Evolutionary conservation across 257 asterid genomes (phyloP).

Genomic region (Eustoma russellianum): DNA sequence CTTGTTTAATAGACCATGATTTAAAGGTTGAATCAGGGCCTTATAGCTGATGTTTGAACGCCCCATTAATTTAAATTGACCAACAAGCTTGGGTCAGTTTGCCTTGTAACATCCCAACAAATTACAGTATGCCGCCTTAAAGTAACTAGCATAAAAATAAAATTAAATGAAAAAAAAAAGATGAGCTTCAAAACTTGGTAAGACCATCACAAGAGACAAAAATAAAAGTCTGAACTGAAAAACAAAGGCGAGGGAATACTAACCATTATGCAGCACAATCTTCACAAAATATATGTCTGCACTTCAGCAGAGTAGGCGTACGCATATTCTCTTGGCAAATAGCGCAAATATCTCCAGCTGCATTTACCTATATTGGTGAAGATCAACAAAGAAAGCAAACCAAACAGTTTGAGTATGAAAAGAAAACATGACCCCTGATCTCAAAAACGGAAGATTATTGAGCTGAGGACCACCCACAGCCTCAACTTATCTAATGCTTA

Average conservation of each 20-base stretch:
- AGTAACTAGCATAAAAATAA: background rate
- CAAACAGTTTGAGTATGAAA: no score
- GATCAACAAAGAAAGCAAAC: background rate
- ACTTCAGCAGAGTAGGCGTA: constrained; percentile 43
- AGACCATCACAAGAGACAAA: background rate
- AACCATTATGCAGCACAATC: constrained; percentile 75
- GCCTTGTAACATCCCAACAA: background rate
- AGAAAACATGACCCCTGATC: no score
- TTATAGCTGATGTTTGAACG: background rate
- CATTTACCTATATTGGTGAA: constrained; percentile 37
- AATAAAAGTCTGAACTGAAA: background rate
- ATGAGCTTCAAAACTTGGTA: background rate
- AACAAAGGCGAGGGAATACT: constrained; percentile 4
- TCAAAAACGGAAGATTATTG: no score
- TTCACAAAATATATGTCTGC: constrained; percentile 71
- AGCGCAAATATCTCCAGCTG: constrained; percentile 63
- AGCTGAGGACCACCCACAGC: no score
- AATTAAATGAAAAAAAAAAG: background rate
- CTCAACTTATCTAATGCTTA: no score
- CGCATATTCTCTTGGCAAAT: constrained; percentile 79
- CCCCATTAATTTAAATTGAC: background rate
- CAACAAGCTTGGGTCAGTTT: background rate
- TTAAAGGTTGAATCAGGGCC: background rate
- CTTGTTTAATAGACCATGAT: no score
- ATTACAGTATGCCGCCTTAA: background rate